phyloP scores from a whole-genome alignment of 169 alveolate species.

The Plasmodium vinckei region DNA sequence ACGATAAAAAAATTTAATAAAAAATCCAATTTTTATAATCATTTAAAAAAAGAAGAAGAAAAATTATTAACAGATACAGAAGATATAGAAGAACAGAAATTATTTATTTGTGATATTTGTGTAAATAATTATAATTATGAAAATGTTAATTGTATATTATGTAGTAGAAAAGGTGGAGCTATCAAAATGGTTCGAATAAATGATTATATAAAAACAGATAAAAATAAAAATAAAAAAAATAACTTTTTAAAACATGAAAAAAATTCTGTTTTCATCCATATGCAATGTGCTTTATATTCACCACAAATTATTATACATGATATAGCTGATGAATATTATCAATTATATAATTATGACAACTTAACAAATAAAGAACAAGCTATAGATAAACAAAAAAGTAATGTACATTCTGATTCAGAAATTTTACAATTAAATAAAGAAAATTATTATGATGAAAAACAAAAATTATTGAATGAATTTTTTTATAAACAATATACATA shows the following conservation, averaged over 20 bases:
- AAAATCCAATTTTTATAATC: not conserved
- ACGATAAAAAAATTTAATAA: constrained; percentile 28
- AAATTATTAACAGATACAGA: constrained; percentile 56
- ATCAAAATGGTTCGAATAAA: constrained; percentile 37
- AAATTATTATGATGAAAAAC: constrained; percentile 44
- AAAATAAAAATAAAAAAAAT: constrained; percentile 46
- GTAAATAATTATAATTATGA: constrained; percentile 64
- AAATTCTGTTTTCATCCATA: constrained; percentile 54
- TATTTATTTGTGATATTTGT: constrained; percentile 72
- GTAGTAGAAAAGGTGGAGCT: constrained; percentile 75
- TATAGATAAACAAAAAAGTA: constrained; percentile 8
- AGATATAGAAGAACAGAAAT: constrained; percentile 43
- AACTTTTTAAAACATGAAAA: constrained; percentile 43
- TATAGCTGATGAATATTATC: constrained; percentile 65
- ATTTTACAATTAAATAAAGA: constrained; percentile 21
- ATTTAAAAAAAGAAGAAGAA: constrained; percentile 27
- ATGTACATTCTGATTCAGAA: constrained; percentile 43
- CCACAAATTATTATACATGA: constrained; percentile 64
- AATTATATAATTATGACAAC: constrained; percentile 66
- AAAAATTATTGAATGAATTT: constrained; percentile 24
- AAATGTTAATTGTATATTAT: constrained; percentile 59
- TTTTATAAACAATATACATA: constrained; percentile 11
- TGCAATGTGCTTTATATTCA: constrained; percentile 68
- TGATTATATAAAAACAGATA: constrained; percentile 36
- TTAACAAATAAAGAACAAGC: constrained; percentile 7